Conservation (phyloP, 2,329 filamentous ascomycete genomes). For the Fusarium sp. region DNA sequence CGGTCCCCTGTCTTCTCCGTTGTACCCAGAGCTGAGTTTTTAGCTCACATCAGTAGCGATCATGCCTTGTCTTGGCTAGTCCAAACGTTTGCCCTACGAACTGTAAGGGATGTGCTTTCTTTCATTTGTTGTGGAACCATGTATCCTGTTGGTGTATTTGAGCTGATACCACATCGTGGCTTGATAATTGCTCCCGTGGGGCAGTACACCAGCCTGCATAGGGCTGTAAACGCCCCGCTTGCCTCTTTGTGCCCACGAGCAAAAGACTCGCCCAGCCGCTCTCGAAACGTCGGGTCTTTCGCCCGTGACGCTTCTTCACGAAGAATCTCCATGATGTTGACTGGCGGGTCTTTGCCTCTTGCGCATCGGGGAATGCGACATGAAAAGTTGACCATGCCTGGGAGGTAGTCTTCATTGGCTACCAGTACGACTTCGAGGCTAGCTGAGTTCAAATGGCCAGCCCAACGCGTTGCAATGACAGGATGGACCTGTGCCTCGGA, state of each 20-base stretch:
- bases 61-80: no score
- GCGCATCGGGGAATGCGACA: slow-evolving; percentile 72
- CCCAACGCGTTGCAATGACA: slow-evolving; percentile 76
- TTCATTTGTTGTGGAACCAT: no score
- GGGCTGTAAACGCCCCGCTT: slow-evolving; percentile 57
- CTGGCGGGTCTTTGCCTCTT: slow-evolving; percentile 63
- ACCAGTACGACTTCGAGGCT: slow-evolving; percentile 74
- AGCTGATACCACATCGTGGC: no score
- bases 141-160: no score
- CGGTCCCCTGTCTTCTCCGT: no score
- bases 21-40: no score
- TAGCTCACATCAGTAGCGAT: no score
- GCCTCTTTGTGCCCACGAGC: slow-evolving; percentile 76
- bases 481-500: slow-evolving; percentile 74
- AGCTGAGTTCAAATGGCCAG: slow-evolving; percentile 68
- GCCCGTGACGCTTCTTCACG: slow-evolving; percentile 62
- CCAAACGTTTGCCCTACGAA: no score
- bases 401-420: slow-evolving; percentile 74
- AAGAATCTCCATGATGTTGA: slow-evolving; percentile 73
- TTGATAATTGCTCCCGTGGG: no score
- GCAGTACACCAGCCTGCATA: no score
- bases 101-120: no score
- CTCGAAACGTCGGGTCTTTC: slow-evolving; percentile 54
- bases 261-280: slow-evolving; percentile 72
- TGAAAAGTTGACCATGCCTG: slow-evolving; percentile 74